phyloP scores from a whole-genome alignment of 1,284 basidiomycete genomes.

The Cutaneotrichosporon spelunceum region DNA sequence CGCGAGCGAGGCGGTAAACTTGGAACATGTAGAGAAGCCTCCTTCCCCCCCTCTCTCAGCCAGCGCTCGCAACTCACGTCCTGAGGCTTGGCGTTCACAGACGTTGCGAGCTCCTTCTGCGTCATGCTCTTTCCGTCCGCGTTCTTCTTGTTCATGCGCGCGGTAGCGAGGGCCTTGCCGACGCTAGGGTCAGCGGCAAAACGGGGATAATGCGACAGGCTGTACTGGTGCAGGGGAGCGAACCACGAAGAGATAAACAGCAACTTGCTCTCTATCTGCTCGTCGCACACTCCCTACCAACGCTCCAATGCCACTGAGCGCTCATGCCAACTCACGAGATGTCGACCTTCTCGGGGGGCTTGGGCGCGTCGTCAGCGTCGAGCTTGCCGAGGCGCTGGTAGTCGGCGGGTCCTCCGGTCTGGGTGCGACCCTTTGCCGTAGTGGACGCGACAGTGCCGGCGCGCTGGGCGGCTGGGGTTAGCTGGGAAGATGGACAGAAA shows the following conservation, averaged over 20 bases:
- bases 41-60: too few species aligned
- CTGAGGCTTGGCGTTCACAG: slow-evolving; percentile 52
- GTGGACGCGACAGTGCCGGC: slow-evolving; percentile 27
- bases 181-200: slow-evolving; percentile 32
- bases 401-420: slow-evolving; percentile 60
- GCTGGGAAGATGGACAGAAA: neutral
- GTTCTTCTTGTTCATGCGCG: slow-evolving; percentile 61
- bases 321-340: slow-evolving; percentile 34
- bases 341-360: slow-evolving; percentile 81
- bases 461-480: slow-evolving; percentile 21
- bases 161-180: slow-evolving; percentile 73
- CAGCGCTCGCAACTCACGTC: slow-evolving; percentile 37
- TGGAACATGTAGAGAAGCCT: too few species aligned
- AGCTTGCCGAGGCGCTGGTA: slow-evolving; percentile 91
- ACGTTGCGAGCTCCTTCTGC: slow-evolving; percentile 89
- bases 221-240: neutral
- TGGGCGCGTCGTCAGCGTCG: slow-evolving; percentile 93
- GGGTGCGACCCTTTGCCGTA: slow-evolving; percentile 23
- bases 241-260: neutral
- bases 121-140: slow-evolving; percentile 55
- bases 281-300: too few species aligned
- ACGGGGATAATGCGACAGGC: neutral
- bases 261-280: too few species aligned
- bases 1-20: too few species aligned
- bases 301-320: too few species aligned